Percentiles rank a stretch among this genome's conserved stretches.
phyloP scores from a whole-genome alignment of 2,329 filamentous ascomycete species.

The Pseudomassariella vexata region DNA sequence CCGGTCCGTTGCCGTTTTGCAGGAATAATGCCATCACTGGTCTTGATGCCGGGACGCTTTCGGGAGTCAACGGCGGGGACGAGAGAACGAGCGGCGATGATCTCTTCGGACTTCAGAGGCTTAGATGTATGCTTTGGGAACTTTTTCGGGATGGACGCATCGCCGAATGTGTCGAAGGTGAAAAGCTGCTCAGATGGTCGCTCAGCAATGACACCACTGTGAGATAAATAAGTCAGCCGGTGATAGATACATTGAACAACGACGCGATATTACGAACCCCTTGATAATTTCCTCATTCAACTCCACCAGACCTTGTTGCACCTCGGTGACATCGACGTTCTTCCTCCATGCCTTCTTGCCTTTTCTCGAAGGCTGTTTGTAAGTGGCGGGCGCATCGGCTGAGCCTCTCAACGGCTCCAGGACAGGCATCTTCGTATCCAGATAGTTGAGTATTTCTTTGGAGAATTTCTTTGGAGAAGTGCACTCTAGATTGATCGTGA shows the following conservation, averaged over 20 bases:
- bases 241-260: too few relatives aligned
- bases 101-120: slow-evolving; percentile 83
- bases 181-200: slow-evolving; percentile 81
- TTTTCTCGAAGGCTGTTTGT: slow-evolving; percentile 86
- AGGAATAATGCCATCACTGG: slow-evolving; percentile 66
- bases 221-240: too few relatives aligned
- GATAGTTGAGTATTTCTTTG: too few relatives aligned
- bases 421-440: slow-evolving; percentile 42
- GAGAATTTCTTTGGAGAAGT: too few relatives aligned
- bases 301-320: slow-evolving; percentile 75
- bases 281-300: slow-evolving; percentile 85
- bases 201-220: slow-evolving; percentile 78
- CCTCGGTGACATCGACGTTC: slow-evolving; percentile 87
- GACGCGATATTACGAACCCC: slow-evolving; percentile 63
- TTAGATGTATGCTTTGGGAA: slow-evolving; percentile 65
- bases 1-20: slow-evolving; percentile 71
- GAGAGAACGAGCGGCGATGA: slow-evolving; percentile 77
- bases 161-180: slow-evolving; percentile 70
- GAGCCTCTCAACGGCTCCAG: slow-evolving; percentile 42
- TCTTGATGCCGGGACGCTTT: slow-evolving; percentile 68
- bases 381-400: slow-evolving; percentile 65
- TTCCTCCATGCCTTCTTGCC: slow-evolving; percentile 99
- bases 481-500: too few relatives aligned
- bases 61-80: slow-evolving; percentile 72
- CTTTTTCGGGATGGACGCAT: slow-evolving; percentile 58